Evolutionary conservation across 1,284 basidiomycete species (phyloP).

Genomic region (Cryptococcus amylolentus): DNA sequence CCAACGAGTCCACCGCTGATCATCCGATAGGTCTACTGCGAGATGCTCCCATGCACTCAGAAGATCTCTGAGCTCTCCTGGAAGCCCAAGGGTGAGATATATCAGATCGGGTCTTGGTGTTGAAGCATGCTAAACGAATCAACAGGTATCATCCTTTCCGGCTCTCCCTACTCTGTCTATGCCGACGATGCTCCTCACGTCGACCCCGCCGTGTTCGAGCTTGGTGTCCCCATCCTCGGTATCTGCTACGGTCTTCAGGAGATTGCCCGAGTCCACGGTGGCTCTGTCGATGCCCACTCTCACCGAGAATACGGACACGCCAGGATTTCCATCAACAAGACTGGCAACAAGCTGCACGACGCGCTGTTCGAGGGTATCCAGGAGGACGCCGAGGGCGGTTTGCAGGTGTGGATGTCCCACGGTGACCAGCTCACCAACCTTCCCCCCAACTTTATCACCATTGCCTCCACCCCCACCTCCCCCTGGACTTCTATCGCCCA

Average conservation of each 20-base stretch:
- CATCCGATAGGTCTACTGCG: conserved; percentile 72
- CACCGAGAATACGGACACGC: conserved; percentile 96
- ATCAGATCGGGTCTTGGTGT: background rate
- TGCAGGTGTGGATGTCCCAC: conserved; percentile 95
- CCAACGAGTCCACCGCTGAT: conserved; percentile 1
- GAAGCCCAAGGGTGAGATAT: conserved; percentile 79
- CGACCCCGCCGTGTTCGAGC: conserved; percentile 88
- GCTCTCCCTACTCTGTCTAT: conserved; percentile 98
- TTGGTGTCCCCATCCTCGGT: conserved; percentile 88
- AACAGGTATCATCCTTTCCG: conserved; percentile 91
- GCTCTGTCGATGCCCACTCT: conserved; percentile 81
- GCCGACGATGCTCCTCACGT: conserved; percentile 89
- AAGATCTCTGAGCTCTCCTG: conserved; percentile 85
- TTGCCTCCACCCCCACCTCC: conserved; percentile 81
- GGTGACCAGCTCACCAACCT: conserved; percentile 86
- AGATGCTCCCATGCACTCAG: conserved; percentile 95
- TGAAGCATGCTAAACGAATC: background rate
- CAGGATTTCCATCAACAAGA: conserved; percentile 69
- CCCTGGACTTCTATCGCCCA: conserved; percentile 95
- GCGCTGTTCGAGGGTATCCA: conserved; percentile 81
- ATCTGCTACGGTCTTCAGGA: conserved; percentile 99
- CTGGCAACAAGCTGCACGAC: conserved; percentile 63
- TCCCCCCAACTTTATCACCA: conserved; percentile 80
- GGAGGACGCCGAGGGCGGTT: conserved; percentile 36
- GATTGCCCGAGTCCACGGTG: conserved; percentile 86